Evolutionary conservation across 768 basidiomycete genomes (phyloP).

Genomic region (Boletus bicolor): DNA sequence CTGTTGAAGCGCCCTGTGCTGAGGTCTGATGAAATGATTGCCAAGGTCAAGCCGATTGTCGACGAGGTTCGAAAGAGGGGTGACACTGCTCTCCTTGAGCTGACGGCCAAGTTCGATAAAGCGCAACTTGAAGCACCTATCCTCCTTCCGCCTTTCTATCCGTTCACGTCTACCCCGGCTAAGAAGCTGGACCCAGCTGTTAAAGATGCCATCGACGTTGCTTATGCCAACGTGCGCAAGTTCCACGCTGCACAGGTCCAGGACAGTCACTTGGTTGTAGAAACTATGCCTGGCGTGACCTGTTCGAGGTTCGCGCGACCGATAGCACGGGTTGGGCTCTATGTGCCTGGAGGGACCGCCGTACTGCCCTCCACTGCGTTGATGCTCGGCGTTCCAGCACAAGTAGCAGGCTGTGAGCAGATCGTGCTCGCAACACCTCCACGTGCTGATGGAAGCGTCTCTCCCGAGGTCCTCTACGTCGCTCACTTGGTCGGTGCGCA

Average conservation of each 20-base stretch:
- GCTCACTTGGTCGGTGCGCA: conserved; percentile 89
- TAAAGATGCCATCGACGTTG: conserved; percentile 79
- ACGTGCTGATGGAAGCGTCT: conserved; percentile 85
- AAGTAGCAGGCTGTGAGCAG: conserved; percentile 91
- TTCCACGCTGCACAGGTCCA: conserved; percentile 92
- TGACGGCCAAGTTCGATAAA: conserved; percentile 93
- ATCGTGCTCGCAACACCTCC: conserved; percentile 98
- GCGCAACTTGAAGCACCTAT: conserved; percentile 66
- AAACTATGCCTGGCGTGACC: conserved; percentile 97
- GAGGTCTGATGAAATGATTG: conserved; percentile 59
- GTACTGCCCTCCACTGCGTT: conserved; percentile 94
- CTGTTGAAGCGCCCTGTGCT: conserved; percentile 89
- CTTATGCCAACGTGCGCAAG: conserved; percentile 86
- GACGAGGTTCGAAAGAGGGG: conserved; percentile 80
- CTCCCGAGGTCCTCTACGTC: conserved; percentile 97
- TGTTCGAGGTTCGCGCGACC: conserved; percentile 94
- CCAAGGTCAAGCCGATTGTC: conserved; percentile 92
- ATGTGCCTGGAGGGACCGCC: conserved; percentile 97
- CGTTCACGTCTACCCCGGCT: conserved; percentile 42
- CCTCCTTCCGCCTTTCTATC: conserved; percentile 72
- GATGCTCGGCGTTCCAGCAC: conserved; percentile 97
- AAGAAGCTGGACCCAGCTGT: conserved; percentile 63
- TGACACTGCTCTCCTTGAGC: conserved; percentile 80
- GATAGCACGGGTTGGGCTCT: conserved; percentile 94
- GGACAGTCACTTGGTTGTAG: conserved; percentile 67